Evolutionary conservation across 2,329 filamentous ascomycete genomes (phyloP), one percentile per base, ranked within the genome.

Genomic region (Albifimbria verrucaria): DNA sequence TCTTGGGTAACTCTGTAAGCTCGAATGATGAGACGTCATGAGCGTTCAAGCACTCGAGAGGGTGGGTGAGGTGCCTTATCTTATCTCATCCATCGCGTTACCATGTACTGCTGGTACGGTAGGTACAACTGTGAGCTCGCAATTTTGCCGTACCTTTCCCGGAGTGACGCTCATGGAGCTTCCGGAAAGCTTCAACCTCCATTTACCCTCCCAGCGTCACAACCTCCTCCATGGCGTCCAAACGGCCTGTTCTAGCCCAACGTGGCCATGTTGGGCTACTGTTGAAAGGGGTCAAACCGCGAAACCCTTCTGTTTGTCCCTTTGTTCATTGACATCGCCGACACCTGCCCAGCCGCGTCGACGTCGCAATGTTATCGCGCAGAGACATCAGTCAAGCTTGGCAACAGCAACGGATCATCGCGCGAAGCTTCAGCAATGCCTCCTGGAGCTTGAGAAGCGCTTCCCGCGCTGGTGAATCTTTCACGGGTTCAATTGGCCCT

Each of bases 401-500:
- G 42, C 62, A 11, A 21, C 56, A 4, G 17, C 61, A n/a, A 52
- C 57, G 9, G 63, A 75, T 52, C 65, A 75, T 15, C 74, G 80
- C 41, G 62, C 72, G 52, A 79, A 87, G 58, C 79, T 90, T 5
- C 77, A 87, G 56, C 70, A 77, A 43, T 75, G 82, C 2, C 74
- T 92, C 1, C 67, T 77, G 2, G 77, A 81, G 21, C 75, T 93
- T 3, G 79, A 88, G 61, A 80, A 79, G 49, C 73, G 81, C 48
- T 83, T 84, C 2, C 77, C 82, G 22, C 77, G 53, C 79, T 85
- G 60, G 77, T 89, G 50, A 88, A 88, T 62, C 77, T 87, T n/a
- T 83, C 87, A 25, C 78, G 87, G 52, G 66, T 92, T 45, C 86
- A 90, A 68, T 79, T 93, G 60, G 89, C 88, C 12, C 72, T 90